These are phyloP conservation scores for Cantharellus cinnabarinus DNA, from an alignment of 768 basidiomycete genomes.

Conservation along the genomic window DNA sequence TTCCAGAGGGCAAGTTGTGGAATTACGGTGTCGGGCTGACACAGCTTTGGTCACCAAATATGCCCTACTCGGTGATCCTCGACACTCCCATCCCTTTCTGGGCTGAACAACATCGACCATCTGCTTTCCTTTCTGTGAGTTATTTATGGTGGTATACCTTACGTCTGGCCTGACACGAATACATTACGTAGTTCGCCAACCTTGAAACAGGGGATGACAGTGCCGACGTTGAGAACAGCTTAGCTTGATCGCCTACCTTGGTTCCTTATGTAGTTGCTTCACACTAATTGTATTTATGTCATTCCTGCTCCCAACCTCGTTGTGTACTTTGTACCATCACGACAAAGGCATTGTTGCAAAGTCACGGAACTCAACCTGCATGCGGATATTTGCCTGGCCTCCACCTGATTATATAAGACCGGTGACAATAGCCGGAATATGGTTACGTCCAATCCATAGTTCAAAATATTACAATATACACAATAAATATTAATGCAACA, in stretches of 20 bases:
- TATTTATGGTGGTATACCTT: not conserved
- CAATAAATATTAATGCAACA: no score
- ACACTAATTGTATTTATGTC: not conserved
- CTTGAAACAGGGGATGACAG: slow-evolving; percentile 82
- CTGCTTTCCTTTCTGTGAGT: slow-evolving; percentile 79
- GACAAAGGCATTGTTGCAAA: no score
- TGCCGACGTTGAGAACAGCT: slow-evolving; percentile 88
- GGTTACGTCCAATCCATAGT: no score
- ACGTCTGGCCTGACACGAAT: not conserved
- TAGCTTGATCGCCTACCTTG: slow-evolving; percentile 33
- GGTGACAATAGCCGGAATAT: no score
- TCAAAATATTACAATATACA: no score
- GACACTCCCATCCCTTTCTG: slow-evolving; percentile 93
- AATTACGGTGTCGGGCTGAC: slow-evolving; percentile 91
- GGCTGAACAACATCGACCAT: slow-evolving; percentile 87
- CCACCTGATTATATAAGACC: no score
- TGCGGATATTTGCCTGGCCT: no score
- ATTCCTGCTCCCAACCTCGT: not conserved
- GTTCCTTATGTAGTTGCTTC: not conserved
- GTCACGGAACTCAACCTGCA: no score
- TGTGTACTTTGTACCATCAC: no score
- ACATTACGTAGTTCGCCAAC: slow-evolving; percentile 49
- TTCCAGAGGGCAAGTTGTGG: slow-evolving; percentile 89
- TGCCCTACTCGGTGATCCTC: slow-evolving; percentile 64
- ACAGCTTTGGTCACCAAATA: slow-evolving; percentile 67